Percentiles rank a stretch among this genome's conserved stretches.
Conservation (phyloP, 805 yeast genomes). For the Trichomonascus vanleenenianus region DNA sequence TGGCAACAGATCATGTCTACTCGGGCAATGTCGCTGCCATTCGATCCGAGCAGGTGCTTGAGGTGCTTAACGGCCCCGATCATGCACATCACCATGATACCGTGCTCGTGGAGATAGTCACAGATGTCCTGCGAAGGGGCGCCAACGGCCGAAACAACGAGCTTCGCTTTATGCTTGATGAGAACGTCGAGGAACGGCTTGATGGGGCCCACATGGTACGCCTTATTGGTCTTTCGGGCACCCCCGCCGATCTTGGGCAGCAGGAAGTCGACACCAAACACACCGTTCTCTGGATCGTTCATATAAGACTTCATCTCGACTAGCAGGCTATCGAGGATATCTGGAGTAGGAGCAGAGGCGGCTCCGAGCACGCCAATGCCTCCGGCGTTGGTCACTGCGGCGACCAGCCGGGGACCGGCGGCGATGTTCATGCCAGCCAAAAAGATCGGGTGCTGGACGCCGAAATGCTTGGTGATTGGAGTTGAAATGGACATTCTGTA, state of each 20-base stretch:
- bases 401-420: slow-evolving; percentile 21
- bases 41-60: slow-evolving; percentile 3
- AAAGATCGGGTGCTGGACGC: slow-evolving; percentile 20
- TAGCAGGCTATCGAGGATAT: slow-evolving; percentile 12
- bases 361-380: slow-evolving; percentile 24
- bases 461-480: slow-evolving; percentile 20
- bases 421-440: slow-evolving; percentile 25
- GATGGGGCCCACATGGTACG: slow-evolving; percentile 20
- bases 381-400: slow-evolving; percentile 25
- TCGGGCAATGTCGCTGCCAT: slow-evolving; percentile 10
- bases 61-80: slow-evolving; percentile 23
- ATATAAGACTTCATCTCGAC: slow-evolving; percentile 13
- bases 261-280: slow-evolving; percentile 22
- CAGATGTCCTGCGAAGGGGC: slow-evolving; percentile 21
- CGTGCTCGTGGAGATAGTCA: slow-evolving; percentile 19
- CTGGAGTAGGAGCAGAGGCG: slow-evolving; percentile 7
- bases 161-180: slow-evolving; percentile 18
- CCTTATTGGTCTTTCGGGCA: slow-evolving; percentile 23
- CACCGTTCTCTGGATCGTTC: slow-evolving; percentile 13
- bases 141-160: slow-evolving; percentile 24
- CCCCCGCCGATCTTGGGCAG: slow-evolving; percentile 23
- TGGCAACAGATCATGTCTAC: slow-evolving; percentile 23
- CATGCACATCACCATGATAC: slow-evolving; percentile 24
- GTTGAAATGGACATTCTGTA: slow-evolving; percentile 9
- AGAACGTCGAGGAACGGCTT: slow-evolving; percentile 18